Base-by-base conservation (phyloP, 1,139 yeast genomes). In the Pichia inconspicua region DNA sequence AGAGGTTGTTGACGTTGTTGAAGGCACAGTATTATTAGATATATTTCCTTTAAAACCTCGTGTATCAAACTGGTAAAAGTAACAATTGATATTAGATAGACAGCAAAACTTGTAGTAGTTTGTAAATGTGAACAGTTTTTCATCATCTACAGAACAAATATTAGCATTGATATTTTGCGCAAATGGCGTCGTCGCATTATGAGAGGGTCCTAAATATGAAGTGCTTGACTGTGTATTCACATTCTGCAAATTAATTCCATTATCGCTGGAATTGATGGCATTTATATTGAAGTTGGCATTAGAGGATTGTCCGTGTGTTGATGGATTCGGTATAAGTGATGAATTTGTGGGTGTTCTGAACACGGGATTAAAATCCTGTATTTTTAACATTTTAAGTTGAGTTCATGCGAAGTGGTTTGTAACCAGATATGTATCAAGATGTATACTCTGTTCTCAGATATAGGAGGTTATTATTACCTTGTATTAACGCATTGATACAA, bases 61-160 rank as follows among this genome's bases (percentile, higher is more conserved):
- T 8, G 47, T 58, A 38, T 54, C 54, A 12, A 61, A 48, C 36
- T 61, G 66, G 43, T 61, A 61, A 32, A 61, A 62, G 36, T 52
- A 59, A 39, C 63, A 58, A 45, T 60, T 59, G 42, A 63, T 57
- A 46, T 57, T 53, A 19, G 52, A 52, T 30, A 60, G 42, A 11
- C 48, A 41, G 10, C 64, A 62, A 43, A 63, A 57, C 35, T 53
- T 55, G 47, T 61, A 63, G 44, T 56, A 61, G 40, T 62, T 63
- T 17, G 65, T 61, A 17, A 52, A 52, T 0, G 62, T 58, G n/a
- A 48, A 45, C 1, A 48, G 41, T 25, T 55, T 52, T 1, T 57
- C 61, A 34, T 55, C 55, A 30, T 43, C 42, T 3, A 49, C 46
- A 12, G 17, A 41, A 12, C 48, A 46, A 12, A 17, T 39, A n/a